Percentiles rank a stretch among this genome's conserved stretches.
Evolutionary conservation across 192 early-diverging fungal species (phyloP).

Genomic region (Coemansia sp.): DNA sequence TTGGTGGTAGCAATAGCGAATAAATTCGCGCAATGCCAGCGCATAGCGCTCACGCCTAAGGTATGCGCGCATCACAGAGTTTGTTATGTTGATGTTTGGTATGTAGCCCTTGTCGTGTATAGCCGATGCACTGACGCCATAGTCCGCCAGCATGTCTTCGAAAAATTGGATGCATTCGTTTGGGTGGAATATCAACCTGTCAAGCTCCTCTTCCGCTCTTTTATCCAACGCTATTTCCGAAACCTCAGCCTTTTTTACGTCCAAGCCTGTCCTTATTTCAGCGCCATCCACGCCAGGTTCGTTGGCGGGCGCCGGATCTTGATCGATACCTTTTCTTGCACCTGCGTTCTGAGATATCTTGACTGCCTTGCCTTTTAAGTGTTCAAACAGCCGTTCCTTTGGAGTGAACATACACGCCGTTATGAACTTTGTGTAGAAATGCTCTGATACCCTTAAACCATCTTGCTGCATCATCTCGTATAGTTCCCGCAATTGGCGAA

Average conservation of each 20-base stretch:
- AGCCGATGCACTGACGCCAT: conserved; percentile 8
- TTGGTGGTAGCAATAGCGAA: conserved; percentile 39
- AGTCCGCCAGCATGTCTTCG: conserved; percentile 39
- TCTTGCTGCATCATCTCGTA: conserved; percentile 49
- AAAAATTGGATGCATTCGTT: conserved; percentile 44
- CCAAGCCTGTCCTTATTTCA: background rate
- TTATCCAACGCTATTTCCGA: conserved; percentile 15
- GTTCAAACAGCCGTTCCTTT: conserved; percentile 15
- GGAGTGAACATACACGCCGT: conserved; percentile 51
- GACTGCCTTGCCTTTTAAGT: conserved; percentile 11
- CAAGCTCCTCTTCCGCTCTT: conserved; percentile 8
- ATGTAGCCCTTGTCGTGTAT: conserved; percentile 9
- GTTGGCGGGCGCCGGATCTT: background rate
- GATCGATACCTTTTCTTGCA: background rate
- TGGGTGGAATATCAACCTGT: conserved; percentile 25
- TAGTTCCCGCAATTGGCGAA: conserved; percentile 32
- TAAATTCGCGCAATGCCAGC: conserved; percentile 41
- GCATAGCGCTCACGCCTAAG: conserved; percentile 20
- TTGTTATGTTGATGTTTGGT: conserved; percentile 43
- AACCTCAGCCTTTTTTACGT: background rate
- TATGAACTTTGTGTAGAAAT: conserved; percentile 49
- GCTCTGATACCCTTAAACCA: conserved; percentile 33
- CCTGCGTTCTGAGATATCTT: background rate
- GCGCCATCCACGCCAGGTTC: background rate
- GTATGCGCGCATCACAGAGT: conserved; percentile 49